These are phyloP conservation scores for Patellifolia procumbens DNA, from an alignment of 179 eudicot species.

Conservation along the genomic window DNA sequence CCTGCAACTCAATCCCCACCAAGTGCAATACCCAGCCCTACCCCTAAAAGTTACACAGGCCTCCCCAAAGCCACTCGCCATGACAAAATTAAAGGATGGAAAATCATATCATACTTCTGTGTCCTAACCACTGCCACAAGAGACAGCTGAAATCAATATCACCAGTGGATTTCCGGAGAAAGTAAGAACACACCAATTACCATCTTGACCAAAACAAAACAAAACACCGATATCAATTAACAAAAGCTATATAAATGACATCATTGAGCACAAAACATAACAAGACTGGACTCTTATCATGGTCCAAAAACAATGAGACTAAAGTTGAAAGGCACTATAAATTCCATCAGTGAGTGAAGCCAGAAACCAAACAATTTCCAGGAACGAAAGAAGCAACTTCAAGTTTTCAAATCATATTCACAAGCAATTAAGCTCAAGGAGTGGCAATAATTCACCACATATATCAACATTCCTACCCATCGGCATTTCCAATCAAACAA, in stretches of 20 bases:
- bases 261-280: background rate
- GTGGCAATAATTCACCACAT: background rate
- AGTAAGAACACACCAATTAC: background rate
- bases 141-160: background rate
- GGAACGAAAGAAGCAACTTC: background rate
- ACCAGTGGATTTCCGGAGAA: background rate
- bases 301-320: background rate
- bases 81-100: background rate
- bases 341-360: background rate
- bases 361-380: background rate
- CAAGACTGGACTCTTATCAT: background rate
- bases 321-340: background rate
- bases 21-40: no score
- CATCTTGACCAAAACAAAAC: background rate
- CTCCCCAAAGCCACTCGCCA: no score
- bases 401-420: background rate
- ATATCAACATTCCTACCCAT: background rate
- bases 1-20: no score
- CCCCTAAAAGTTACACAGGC: no score
- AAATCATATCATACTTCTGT: background rate
- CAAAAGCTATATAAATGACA: background rate
- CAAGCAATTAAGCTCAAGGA: background rate
- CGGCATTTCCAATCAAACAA: slow-evolving; percentile 3
- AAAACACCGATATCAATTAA: background rate
- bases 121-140: background rate